Base-by-base conservation (phyloP, 371 early-diverging fungal genomes). In the Mucor saturninus region DNA sequence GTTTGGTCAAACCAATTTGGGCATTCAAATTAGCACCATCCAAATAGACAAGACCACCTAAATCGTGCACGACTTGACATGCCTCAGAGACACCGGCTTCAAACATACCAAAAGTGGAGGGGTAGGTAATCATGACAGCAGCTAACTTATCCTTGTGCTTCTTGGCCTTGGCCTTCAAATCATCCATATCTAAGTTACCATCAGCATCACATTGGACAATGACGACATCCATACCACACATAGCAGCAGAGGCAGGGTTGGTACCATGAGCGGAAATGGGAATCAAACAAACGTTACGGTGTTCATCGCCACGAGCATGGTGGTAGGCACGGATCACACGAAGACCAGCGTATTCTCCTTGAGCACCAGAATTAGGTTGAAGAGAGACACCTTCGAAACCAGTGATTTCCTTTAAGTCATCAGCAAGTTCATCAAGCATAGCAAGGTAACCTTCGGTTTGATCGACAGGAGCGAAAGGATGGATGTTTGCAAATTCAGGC, bases 11-110 rank as follows among this genome's bases (percentile, higher is more conserved):
- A 21, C 98, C 98, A 70, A 98, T 93, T 79, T 97, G 98, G 5
- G 98, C 98, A 70, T 98, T 98, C 87, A 98, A 83, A 85, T 98
- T 98, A 61, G 98, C 98, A 61, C 98, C 98, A 72, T 98, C 98
- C 93, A 98, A 92, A 80, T 98, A 98, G n/a, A 97, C 97, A 76
- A 95, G 96, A 53, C 98, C 98, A 67, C 98, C 98, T 67, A 89
- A 59, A 11, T 77, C 69, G 75, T 98, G 98, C 31, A 98, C 87
- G 59, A 96, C 86, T 51, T 94, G 79, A 75, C 93, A 94, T 9
- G 92, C 95, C 39, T 93, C 90, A 62, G 83, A 68, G 32, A 97
- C 91, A 58, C 89, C 90, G 49, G 91, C 89, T 80, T 98, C 98
- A 68, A 97, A 97, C 62, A 97, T 94, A 73, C 98, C 98, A 80